These are phyloP conservation scores for Pleurotus tuoliensis DNA, from an alignment of 768 basidiomycete species.

Conservation along the genomic window DNA sequence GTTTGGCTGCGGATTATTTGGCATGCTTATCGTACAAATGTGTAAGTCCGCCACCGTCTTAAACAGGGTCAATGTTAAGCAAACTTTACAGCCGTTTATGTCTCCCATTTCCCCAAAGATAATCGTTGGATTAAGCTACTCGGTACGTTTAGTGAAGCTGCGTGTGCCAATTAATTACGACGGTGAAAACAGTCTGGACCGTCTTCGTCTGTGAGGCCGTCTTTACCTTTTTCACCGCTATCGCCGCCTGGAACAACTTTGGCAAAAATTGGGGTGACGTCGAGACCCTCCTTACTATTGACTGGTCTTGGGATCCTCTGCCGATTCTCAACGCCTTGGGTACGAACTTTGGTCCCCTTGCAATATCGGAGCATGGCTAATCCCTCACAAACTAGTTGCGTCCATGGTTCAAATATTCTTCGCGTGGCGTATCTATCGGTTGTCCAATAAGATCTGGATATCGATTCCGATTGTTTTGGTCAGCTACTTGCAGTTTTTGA, in stretches of 20 bases:
- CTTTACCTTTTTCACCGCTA: conserved; percentile 13
- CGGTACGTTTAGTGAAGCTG: conserved; percentile 3
- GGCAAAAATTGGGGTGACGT: conserved; percentile 17
- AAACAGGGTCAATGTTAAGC: not conserved
- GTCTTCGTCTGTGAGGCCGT: conserved; percentile 15
- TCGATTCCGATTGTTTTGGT: conserved; percentile 9
- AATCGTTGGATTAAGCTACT: conserved; percentile 10
- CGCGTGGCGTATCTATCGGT: conserved; percentile 10
- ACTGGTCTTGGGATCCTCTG: conserved; percentile 14
- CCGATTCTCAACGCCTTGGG: conserved; percentile 4
- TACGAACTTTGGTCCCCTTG: not conserved
- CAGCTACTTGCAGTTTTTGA: not conserved
- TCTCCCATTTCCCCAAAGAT: conserved; percentile 12
- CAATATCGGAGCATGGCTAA: not conserved
- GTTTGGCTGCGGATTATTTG: conserved; percentile 15
- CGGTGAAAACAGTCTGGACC: conserved; percentile 12
- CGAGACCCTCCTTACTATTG: conserved; percentile 8
- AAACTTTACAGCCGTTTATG: conserved; percentile 14
- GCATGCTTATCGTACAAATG: conserved; percentile 17
- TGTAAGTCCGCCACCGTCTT: conserved; percentile 8
- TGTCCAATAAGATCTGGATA: conserved; percentile 4
- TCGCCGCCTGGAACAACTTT: conserved; percentile 14
- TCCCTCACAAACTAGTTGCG: conserved; percentile 7
- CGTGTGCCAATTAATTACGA: not conserved
- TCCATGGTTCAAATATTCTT: conserved; percentile 14